phyloP scores from a whole-genome alignment of 768 basidiomycete genomes.

The Lactarius psammicola region DNA sequence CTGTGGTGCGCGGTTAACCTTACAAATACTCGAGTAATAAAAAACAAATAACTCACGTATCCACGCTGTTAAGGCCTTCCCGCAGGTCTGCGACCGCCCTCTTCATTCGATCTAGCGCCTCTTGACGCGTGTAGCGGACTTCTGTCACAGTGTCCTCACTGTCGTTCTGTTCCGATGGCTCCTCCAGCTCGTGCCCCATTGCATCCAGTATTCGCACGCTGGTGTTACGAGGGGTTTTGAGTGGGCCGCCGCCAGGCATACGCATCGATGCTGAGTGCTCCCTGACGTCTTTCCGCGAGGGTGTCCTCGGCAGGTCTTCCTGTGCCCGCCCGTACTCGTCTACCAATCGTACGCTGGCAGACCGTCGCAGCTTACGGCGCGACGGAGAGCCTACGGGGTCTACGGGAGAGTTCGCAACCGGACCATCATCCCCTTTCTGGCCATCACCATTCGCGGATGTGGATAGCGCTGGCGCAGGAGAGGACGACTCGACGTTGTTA shows the following conservation, averaged over 20 bases:
- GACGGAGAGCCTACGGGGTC: constrained; percentile 32
- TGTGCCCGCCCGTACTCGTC: constrained; percentile 59
- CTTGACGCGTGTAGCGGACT: constrained; percentile 41
- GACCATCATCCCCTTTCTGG: background rate
- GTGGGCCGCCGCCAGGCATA: constrained; percentile 26
- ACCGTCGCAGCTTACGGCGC: constrained; percentile 44
- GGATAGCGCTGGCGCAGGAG: constrained; percentile 13
- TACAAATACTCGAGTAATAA: constrained; percentile 14
- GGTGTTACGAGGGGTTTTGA: constrained; percentile 36
- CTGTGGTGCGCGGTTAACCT: constrained; percentile 33
- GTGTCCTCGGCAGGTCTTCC: constrained; percentile 20
- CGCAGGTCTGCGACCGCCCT: constrained; percentile 57
- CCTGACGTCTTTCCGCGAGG: constrained; percentile 26
- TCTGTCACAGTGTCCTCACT: constrained; percentile 30
- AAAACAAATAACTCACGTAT: constrained; percentile 45
- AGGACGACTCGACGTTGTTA: constrained; percentile 23
- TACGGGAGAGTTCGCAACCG: constrained; percentile 6
- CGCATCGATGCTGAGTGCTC: constrained; percentile 29
- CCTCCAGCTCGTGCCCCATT: constrained; percentile 60
- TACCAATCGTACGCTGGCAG: constrained; percentile 58
- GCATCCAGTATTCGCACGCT: constrained; percentile 66
- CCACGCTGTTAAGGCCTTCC: constrained; percentile 54
- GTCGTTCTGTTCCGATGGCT: constrained; percentile 29
- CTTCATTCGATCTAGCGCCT: constrained; percentile 57
- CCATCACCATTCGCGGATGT: background rate